A percentile compares a stretch with the other conserved stretches of the same genome.
Evolutionary conservation across 345 rosid genomes (phyloP).

Genomic region (Lumnitzera racemosa): DNA sequence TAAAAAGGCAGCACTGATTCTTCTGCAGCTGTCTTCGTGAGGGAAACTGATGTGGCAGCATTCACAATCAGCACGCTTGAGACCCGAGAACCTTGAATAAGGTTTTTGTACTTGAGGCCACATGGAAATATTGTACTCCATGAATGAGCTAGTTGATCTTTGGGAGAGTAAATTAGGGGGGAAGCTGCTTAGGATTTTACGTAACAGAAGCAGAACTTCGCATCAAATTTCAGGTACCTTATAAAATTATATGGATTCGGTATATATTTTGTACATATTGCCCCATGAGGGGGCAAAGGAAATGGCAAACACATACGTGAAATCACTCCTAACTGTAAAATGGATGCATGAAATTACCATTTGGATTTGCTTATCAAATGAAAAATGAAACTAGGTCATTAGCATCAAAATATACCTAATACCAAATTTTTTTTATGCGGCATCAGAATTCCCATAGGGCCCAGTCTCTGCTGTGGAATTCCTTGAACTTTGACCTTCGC

Average conservation of each 20-base stretch:
- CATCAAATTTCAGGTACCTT: constrained; percentile 49
- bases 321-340: background rate
- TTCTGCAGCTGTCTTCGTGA: constrained; percentile 51
- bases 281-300: too few species aligned
- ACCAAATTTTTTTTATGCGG: too few species aligned
- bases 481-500: too few species aligned
- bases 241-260: background rate
- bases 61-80: constrained; percentile 54
- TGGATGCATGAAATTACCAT: background rate
- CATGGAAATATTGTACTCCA: constrained; percentile 54
- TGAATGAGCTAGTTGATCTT: constrained; percentile 52
- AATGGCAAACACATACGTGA: too few species aligned
- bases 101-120: constrained; percentile 57
- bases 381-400: too few species aligned
- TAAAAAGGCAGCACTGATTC: constrained; percentile 1
- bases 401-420: too few species aligned
- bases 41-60: constrained; percentile 58
- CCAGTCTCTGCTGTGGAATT: too few species aligned
- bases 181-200: constrained; percentile 44
- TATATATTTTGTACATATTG: background rate
- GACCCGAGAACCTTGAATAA: constrained; percentile 61
- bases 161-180: constrained; percentile 71
- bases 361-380: background rate
- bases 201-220: constrained; percentile 54
- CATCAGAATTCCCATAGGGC: too few species aligned